Evolutionary conservation across 2,329 filamentous ascomycete genomes (phyloP).

Genomic region (Xylariales sp.): DNA sequence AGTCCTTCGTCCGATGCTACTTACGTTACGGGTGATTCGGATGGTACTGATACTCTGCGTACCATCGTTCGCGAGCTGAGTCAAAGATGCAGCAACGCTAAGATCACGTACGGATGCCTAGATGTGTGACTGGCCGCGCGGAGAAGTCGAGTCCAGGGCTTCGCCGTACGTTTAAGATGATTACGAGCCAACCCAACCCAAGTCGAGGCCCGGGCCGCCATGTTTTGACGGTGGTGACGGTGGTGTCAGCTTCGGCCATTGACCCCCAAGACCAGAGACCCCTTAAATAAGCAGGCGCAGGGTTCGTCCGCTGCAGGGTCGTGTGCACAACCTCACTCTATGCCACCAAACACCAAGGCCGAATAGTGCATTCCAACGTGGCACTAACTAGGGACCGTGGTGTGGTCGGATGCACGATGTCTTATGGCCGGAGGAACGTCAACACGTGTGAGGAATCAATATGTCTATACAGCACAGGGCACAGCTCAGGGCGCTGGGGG

Average conservation of each 20-base stretch:
- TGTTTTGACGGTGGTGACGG: neutral
- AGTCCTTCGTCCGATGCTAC: slow-evolving; percentile 4
- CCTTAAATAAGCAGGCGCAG: slow-evolving; percentile 29
- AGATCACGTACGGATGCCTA: slow-evolving; percentile 32
- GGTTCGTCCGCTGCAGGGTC: slow-evolving; percentile 1
- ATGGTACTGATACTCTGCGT: slow-evolving; percentile 15
- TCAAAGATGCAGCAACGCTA: slow-evolving; percentile 21
- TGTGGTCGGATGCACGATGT: slow-evolving; percentile 25
- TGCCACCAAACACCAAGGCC: slow-evolving; percentile 24
- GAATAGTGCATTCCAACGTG: slow-evolving; percentile 34
- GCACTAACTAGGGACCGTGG: slow-evolving; percentile 18
- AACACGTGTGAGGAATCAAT: slow-evolving; percentile 37
- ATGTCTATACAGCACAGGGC: slow-evolving; percentile 11
- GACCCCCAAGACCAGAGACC: slow-evolving; percentile 13
- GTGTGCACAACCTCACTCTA: neutral
- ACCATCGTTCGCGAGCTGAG: slow-evolving; percentile 28
- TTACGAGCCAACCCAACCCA: neutral
- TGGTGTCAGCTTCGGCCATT: neutral
- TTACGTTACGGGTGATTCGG: slow-evolving; percentile 15
- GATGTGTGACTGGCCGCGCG: slow-evolving; percentile 11
- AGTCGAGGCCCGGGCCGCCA: neutral
- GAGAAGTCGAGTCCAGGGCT: slow-evolving; percentile 4
- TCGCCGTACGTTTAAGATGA: slow-evolving; percentile 11
- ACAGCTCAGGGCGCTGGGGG: neutral
- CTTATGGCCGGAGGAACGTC: slow-evolving; percentile 24